Evolutionary conservation across 495 filamentous ascomycete genomes (phyloP), one percentile per base, ranked within the genome.

Genomic region (Trichodelitschia bisporula): DNA sequence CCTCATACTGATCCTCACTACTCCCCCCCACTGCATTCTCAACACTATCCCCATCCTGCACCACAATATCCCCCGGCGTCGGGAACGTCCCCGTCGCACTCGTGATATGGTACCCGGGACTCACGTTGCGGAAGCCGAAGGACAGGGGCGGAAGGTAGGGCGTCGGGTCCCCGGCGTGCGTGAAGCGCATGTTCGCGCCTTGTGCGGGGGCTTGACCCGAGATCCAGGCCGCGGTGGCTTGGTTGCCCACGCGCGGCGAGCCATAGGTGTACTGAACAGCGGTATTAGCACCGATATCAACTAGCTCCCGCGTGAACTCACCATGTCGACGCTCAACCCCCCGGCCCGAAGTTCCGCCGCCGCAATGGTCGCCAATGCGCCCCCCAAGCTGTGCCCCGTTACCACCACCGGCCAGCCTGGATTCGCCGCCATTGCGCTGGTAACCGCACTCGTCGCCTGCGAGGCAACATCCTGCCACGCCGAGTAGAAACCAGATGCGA

Each of bases 341-440:
- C 43, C 39, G 26, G 58, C 60, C 3, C 66, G 56, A 31, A 75
- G 46, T 32, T 60, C 57, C 8, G 56, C 62, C 0, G 65, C 66
- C 0, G 60, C 69, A 1, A 82, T 34, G 0, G 58, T 62, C 15
- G 62, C 69, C 18, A 79, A 42, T 2, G 74, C 72, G 26, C 45
- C 75, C 12, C 75, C 75, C 11, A 77, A 58, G 19, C 65, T 71
- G 55, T 79, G 73, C 4, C 74, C 74, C 0, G 69, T 72, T 12
- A 66, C 40, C 4, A 65, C 47, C 29, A 79, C 40, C 15, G 44
- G 50, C 41, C 64, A 72, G 18, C 32, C 42, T 0, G 67, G 55
- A 41, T 72, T 37, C 3, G 36, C 32, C 0, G 37, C 33, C 2
- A 32, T 31, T 11, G 58, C 47, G 3, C 39, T 31, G 6, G 54